Percentiles rank a stretch among this genome's conserved stretches.
Conservation (phyloP, 192 early-diverging fungal genomes). For the Gamsiella multidivaricata region DNA sequence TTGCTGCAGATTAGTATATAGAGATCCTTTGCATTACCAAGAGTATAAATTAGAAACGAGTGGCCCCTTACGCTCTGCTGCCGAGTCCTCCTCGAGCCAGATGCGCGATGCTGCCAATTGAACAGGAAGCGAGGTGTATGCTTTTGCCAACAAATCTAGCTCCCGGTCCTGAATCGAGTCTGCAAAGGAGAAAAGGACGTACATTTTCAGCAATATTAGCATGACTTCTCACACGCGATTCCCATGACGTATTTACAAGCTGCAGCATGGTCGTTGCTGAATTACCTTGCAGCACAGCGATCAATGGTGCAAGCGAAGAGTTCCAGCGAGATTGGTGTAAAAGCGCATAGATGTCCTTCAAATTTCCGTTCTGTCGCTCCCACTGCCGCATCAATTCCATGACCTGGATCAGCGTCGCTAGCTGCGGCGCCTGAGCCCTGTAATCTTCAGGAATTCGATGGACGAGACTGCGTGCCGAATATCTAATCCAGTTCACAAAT, state of each 20-base stretch:
- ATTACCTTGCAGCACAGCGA: conserved; percentile 46
- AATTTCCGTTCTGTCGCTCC: conserved; percentile 46
- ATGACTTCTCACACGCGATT: not conserved
- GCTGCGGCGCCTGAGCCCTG: conserved; percentile 31
- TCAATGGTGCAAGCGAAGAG: conserved; percentile 27
- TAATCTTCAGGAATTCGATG: conserved; percentile 25
- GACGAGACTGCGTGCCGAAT: conserved; percentile 40
- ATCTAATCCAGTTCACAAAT: no score
- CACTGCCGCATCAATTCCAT: conserved; percentile 37
- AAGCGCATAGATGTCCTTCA: conserved; percentile 40
- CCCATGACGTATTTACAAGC: not conserved
- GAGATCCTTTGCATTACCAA: not conserved
- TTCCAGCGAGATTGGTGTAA: conserved; percentile 49
- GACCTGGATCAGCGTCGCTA: conserved; percentile 29
- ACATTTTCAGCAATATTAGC: not conserved
- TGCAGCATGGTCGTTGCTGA: not conserved
- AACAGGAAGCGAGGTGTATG: conserved; percentile 48
- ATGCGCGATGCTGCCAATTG: conserved; percentile 50
- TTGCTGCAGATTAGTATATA: not conserved
- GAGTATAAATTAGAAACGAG: not conserved
- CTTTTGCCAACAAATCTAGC: conserved; percentile 44
- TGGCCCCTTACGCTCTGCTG: conserved; percentile 39
- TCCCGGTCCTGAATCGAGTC: conserved; percentile 52
- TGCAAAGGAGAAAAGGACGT: no score
- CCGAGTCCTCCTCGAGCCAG: conserved; percentile 36